Conservation (phyloP, 2,329 filamentous ascomycete species). For the Xylariaceae sp. region DNA sequence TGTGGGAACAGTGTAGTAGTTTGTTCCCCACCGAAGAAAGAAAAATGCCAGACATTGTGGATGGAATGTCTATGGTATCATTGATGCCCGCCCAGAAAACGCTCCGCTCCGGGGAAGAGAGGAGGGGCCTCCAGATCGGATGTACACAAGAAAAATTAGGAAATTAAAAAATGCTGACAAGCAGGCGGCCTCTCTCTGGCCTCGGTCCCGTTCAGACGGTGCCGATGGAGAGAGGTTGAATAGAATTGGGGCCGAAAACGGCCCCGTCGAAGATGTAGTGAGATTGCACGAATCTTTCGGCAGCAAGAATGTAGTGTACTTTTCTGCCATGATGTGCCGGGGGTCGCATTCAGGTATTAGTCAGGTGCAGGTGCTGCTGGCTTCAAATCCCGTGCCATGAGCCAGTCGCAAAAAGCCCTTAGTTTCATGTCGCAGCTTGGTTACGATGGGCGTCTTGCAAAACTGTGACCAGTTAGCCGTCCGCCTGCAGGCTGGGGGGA, state of each 20-base stretch:
- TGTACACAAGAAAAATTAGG: background rate
- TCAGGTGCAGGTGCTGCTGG: background rate
- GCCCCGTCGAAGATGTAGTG: background rate
- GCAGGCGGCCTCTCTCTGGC: background rate
- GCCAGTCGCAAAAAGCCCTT: conserved; percentile 4
- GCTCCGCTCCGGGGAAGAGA: no score
- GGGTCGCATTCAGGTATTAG: background rate
- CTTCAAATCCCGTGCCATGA: background rate
- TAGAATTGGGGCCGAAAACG: background rate
- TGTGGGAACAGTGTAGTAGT: no score
- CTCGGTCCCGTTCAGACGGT: background rate
- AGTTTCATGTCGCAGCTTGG: conserved; percentile 27
- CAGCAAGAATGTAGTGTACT: background rate
- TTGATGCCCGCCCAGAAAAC: no score
- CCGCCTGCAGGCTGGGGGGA: background rate
- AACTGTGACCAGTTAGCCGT: conserved; percentile 27
- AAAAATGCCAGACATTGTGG: no score
- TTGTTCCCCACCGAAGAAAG: no score
- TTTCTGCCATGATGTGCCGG: background rate
- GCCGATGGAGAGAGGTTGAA: background rate
- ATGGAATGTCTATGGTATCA: no score
- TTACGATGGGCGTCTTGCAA: conserved; percentile 34
- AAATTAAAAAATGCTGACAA: background rate
- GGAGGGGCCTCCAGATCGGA: no score
- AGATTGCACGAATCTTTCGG: background rate